Evolutionary conservation across 805 yeast genomes (phyloP).

Genomic region (Candida hungchunana): DNA sequence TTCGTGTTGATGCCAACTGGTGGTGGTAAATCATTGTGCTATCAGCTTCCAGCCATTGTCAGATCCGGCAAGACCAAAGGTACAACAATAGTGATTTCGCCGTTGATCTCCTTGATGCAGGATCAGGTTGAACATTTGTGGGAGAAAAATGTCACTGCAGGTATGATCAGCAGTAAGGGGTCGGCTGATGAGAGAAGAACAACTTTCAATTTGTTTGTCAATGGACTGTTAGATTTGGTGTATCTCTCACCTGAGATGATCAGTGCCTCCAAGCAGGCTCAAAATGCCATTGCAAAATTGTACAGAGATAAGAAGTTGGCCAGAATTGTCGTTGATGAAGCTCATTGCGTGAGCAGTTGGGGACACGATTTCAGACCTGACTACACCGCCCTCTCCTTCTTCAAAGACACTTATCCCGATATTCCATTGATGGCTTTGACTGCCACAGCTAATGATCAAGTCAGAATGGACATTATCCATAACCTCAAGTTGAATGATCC

Average conservation of each 20-base stretch:
- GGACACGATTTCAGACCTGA: conserved; percentile 98
- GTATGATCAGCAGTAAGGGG: conserved; percentile 81
- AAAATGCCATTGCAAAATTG: conserved; percentile 54
- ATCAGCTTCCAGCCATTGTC: conserved; percentile 89
- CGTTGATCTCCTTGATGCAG: conserved; percentile 93
- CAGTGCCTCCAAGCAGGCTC: conserved; percentile 66
- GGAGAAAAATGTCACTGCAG: conserved; percentile 68
- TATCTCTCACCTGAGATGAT: conserved; percentile 96
- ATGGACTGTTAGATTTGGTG: conserved; percentile 68
- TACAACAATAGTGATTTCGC: conserved; percentile 88
- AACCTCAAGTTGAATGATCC: conserved; percentile 64
- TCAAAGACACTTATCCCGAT: conserved; percentile 68
- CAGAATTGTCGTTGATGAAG: conserved; percentile 91
- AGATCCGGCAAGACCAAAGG: conserved; percentile 72
- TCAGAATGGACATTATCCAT: conserved; percentile 77
- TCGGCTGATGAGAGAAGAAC: conserved; percentile 57
- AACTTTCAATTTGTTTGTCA: conserved; percentile 56
- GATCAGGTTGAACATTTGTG: conserved; percentile 87
- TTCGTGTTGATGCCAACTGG: conserved; percentile 98
- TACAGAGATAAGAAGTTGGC: conserved; percentile 59
- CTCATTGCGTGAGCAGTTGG: conserved; percentile 98
- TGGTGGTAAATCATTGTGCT: conserved; percentile 95
- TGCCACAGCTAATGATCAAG: conserved; percentile 94
- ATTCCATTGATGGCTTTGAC: conserved; percentile 95
- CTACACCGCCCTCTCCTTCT: conserved; percentile 72